Conservation (phyloP, 306 rosid species). For the Quercus gilva region DNA sequence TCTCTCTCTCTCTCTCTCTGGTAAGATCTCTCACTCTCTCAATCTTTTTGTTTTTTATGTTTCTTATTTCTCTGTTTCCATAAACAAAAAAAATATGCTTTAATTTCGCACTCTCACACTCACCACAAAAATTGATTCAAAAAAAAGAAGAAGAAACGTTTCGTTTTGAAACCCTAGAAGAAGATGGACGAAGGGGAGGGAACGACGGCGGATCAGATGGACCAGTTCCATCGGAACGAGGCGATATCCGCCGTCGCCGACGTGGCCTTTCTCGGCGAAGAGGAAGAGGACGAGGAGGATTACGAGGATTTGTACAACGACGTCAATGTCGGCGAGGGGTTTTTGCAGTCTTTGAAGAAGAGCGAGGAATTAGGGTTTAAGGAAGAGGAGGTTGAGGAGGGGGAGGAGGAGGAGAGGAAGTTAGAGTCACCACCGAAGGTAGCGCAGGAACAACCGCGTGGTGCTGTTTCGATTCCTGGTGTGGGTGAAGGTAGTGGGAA, state of each 20-base stretch:
- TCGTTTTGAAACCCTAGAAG: neutral
- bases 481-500: neutral
- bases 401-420: slow-evolving; percentile 48
- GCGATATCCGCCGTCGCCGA: slow-evolving; percentile 99
- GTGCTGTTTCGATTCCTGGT: slow-evolving; percentile 1
- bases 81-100: neutral
- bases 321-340: slow-evolving; percentile 92
- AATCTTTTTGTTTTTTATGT: neutral
- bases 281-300: slow-evolving; percentile 59
- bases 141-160: neutral
- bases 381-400: slow-evolving; percentile 35
- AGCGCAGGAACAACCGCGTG: neutral
- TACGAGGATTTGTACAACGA: slow-evolving; percentile 97
- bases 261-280: slow-evolving; percentile 78
- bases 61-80: neutral
- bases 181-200: slow-evolving; percentile 74
- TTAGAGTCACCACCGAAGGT: slow-evolving; percentile 23
- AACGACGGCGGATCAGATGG: slow-evolving; percentile 71
- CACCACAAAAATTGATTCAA: neutral
- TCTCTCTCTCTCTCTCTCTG: neutral
- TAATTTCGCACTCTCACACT: neutral
- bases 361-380: slow-evolving; percentile 60
- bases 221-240: slow-evolving; percentile 93
- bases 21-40: slow-evolving; percentile 13
- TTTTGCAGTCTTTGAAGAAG: slow-evolving; percentile 75